Percentiles rank a stretch among this genome's conserved stretches.
phyloP scores from a whole-genome alignment of 2,329 filamentous ascomycete genomes.

The Fusarium liriodendri region DNA sequence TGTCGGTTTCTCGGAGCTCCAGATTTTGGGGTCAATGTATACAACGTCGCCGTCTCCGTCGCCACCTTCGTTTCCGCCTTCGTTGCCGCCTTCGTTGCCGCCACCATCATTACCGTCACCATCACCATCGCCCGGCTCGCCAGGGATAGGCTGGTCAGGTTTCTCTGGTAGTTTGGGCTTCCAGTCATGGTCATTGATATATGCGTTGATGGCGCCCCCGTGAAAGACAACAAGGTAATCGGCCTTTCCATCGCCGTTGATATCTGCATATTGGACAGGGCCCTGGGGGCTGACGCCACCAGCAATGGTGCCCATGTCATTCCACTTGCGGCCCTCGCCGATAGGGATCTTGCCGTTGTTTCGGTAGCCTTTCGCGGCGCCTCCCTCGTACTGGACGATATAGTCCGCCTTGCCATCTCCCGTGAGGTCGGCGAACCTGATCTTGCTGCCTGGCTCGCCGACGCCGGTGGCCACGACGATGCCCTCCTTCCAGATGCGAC shows the following conservation, averaged over 20 bases:
- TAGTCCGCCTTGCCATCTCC: conserved; percentile 24
- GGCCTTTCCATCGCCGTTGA: conserved; percentile 28
- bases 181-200: conserved; percentile 15
- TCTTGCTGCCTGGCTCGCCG: conserved; percentile 15
- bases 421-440: conserved; percentile 17
- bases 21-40: neutral
- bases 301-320: conserved; percentile 18
- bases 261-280: conserved; percentile 24
- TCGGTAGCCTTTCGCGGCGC: conserved; percentile 10
- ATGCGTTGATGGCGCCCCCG: conserved; percentile 21
- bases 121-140: neutral
- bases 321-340: conserved; percentile 13
- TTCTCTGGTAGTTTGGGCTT: neutral
- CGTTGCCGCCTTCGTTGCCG: neutral
- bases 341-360: conserved; percentile 14
- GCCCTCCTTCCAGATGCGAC: conserved; percentile 28
- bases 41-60: neutral
- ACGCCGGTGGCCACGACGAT: conserved; percentile 3
- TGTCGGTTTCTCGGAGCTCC: neutral
- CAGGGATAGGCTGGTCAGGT: neutral
- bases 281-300: conserved; percentile 15
- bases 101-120: neutral
- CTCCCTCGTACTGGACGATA: conserved; percentile 20
- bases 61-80: too few relatives aligned
- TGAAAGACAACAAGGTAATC: conserved; percentile 27